Base-by-base conservation (phyloP, 2,329 filamentous ascomycete species). In the Neonectria coccinea region DNA sequence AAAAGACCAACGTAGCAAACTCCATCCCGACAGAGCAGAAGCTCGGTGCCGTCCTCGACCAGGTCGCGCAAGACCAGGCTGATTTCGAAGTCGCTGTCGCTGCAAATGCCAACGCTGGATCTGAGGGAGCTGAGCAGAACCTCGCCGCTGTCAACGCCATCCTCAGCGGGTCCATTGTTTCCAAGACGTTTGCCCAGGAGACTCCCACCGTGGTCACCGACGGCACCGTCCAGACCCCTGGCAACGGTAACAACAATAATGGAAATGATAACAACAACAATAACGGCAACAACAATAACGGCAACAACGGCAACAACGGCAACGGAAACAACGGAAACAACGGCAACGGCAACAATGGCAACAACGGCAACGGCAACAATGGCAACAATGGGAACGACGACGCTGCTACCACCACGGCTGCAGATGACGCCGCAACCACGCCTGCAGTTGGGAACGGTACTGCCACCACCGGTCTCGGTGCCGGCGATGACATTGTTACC, bases 1-100 rank as follows among this genome's bases (percentile, higher is more conserved):
- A 80, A 50, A 81, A 75, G 53, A 74, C 72, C 60, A 86, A 86
- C 77, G 80, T 76, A 0, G 77, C 83, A 3, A 73, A 77, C 52
- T 79, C 77, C 54, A 84, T 89, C 70, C 62, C 71, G 5, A 88
- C 86, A 0, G 74, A 74, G 0, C 78, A 85, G 66, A 80, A 77
- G 1, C 75, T 86, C 6, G 75, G 83, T 2, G 80, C 74, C 16
- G 79, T 88, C 45, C 67, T 79, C 1, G 78, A 74, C 1, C 85
- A 89, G 76, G 80, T 88, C 20, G 74, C 79, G 45, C 73, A 82
- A 68, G 85, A 89, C 76, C 75, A 84, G 59, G 74, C 79, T 33
- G 85, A 89, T 67, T 80, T 89, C 5, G 74, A 78, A 0, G 71
- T 67, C 6, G 70, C 78, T 2, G 70, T 84, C 9, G 66, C 75